Evolutionary conservation across 2,329 filamentous ascomycete species (phyloP).

Genomic region (Dactylellina leptospora): DNA sequence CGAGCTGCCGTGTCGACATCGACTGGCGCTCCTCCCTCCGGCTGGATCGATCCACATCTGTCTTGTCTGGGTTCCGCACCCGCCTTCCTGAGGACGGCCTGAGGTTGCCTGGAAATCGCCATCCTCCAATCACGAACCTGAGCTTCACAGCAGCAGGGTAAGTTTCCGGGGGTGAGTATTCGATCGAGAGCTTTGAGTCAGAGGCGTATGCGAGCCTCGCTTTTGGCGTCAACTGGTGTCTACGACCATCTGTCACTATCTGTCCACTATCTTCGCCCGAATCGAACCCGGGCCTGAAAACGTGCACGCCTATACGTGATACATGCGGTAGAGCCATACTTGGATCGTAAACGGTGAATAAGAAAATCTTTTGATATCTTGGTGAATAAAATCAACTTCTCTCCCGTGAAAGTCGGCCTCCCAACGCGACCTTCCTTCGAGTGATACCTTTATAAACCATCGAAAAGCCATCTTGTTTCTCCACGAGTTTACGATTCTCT

Average conservation of each 20-base stretch:
- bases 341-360: constrained; percentile 50
- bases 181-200: constrained; percentile 48
- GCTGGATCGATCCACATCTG: constrained; percentile 11
- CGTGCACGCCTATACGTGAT: constrained; percentile 52
- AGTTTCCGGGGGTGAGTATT: constrained; percentile 47
- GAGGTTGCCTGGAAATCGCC: constrained; percentile 44
- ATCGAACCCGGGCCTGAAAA: constrained; percentile 42
- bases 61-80: constrained; percentile 11
- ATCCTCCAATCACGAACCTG: constrained; percentile 22
- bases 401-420: constrained; percentile 49
- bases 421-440: constrained; percentile 36
- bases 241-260: constrained; percentile 48
- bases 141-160: constrained; percentile 29
- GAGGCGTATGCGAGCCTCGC: constrained; percentile 32
- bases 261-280: constrained; percentile 40
- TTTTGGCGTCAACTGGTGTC: constrained; percentile 38
- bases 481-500: constrained; percentile 1
- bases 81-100: constrained; percentile 46
- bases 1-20: constrained; percentile 10
- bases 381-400: constrained; percentile 46
- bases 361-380: constrained; percentile 37
- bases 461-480: constrained; percentile 33
- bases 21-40: constrained; percentile 24
- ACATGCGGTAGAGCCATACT: constrained; percentile 41
- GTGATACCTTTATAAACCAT: constrained; percentile 53